Percentiles rank a stretch among this genome's conserved stretches.
Evolutionary conservation across 306 rosid species (phyloP).

Genomic region (Cucurbita pepo): DNA sequence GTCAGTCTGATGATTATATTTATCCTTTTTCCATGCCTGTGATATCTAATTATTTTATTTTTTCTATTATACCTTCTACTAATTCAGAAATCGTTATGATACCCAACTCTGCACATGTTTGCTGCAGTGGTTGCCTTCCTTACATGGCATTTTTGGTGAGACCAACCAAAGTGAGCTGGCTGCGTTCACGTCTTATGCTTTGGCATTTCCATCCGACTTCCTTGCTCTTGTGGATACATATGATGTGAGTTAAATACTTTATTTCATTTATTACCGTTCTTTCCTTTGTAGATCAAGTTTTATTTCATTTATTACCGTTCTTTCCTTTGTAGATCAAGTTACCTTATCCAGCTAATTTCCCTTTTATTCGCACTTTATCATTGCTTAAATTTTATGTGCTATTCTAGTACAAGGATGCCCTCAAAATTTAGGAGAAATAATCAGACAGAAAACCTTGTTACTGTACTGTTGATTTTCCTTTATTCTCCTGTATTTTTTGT

Average conservation of each 20-base stretch:
- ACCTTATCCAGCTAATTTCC: not conserved
- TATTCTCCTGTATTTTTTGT: too few species aligned
- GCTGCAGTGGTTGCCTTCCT: conserved; percentile 59
- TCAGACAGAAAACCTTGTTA: too few species aligned
- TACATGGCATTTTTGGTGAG: conserved; percentile 56
- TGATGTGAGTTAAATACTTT: conserved; percentile 42
- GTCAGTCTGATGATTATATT: not conserved
- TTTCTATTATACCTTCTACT: not conserved
- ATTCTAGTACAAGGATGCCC: not conserved
- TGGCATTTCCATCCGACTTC: conserved; percentile 83
- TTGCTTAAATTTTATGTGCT: not conserved
- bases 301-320: not conserved
- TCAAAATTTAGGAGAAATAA: not conserved
- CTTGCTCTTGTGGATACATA: conserved; percentile 97
- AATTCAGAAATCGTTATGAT: not conserved
- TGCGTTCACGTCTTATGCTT: conserved; percentile 84
- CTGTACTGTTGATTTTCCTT: too few species aligned
- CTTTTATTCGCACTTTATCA: not conserved
- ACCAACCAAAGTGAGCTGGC: conserved; percentile 97
- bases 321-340: not conserved
- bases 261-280: not conserved
- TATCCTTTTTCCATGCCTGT: not conserved
- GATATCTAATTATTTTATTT: not conserved
- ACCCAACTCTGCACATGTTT: not conserved
- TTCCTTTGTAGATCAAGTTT: not conserved